Base-by-base conservation (phyloP, 2,329 filamentous ascomycete genomes). In the Exophiala aquamarina region DNA sequence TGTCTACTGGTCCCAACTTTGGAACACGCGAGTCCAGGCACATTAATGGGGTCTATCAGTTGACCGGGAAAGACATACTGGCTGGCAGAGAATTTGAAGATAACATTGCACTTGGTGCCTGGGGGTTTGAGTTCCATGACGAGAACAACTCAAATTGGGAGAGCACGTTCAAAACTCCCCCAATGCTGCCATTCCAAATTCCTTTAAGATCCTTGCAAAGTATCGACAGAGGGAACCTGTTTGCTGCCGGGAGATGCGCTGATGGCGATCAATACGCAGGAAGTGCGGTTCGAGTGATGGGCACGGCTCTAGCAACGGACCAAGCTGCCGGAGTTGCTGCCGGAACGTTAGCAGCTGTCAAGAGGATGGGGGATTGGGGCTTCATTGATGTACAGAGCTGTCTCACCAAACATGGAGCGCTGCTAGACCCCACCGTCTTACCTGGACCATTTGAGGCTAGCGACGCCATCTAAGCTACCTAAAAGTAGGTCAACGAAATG, bases 251-350 rank as follows among this genome's bases (percentile, higher is more conserved):
- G 6, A 38, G 45, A 7, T 48, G 45, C 20, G 45, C 29, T 3
- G 45, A 48, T 42, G 45, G 45, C 13, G 45, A 48, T 17, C 45
- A 34, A 14, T 38, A 9, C 1, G 45, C 45, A 18, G 18, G 11
- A 3, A 48, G 45, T 40, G 45, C 45, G 2, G 31, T 48, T 9
- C 29, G 45, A 5, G 45, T 48, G 17, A 48, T 48, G 45, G 45
- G 45, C 11, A 48, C 45, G 1, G 45, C 37, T 19, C 19, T 48
- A 14, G 42, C 42, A 15, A 45, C 42, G 15, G 42, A 33, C 3
- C 42, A 45, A 28, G 42, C 42, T 3, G 42, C 42, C 9, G 42
- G 42, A 18, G 11, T 11, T 6, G 23, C 23, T 6, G 23, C 23
- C 11, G 11, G 23, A 6, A 26, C 11, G 23, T 26, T n/a, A n/a